Conservation (phyloP, 2,329 filamentous ascomycete species). For the Neopestalotiopsis sp. region DNA sequence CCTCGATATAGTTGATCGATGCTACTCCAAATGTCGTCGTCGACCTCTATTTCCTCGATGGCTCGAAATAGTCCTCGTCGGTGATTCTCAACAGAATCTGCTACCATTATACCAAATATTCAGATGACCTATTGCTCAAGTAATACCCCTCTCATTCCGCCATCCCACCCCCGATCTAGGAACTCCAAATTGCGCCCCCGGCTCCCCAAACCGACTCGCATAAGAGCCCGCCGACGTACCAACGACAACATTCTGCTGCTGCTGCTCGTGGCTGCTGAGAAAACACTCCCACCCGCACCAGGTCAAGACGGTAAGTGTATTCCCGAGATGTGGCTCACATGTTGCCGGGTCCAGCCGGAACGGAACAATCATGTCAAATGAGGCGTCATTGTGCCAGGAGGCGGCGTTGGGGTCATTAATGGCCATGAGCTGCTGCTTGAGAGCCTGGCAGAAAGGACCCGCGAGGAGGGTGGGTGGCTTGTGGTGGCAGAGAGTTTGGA, state of each 20-base stretch:
- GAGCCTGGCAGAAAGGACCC: slow-evolving; percentile 2
- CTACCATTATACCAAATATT: too few relatives aligned
- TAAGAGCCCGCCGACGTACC: neutral
- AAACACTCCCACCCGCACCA: slow-evolving; percentile 19
- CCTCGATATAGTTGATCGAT: too few relatives aligned
- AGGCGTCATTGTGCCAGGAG: too few relatives aligned
- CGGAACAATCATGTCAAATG: neutral
- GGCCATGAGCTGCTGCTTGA: slow-evolving; percentile 5
- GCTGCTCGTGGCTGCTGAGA: neutral
- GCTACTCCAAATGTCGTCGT: too few relatives aligned
- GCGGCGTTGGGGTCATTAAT: neutral
- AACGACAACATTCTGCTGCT: neutral
- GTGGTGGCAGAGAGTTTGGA: neutral
- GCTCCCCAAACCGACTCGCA: neutral
- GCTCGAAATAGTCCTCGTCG: too few relatives aligned
- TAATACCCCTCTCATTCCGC: neutral
- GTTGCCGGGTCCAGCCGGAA: slow-evolving; percentile 12
- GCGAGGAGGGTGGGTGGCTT: neutral
- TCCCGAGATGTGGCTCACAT: slow-evolving; percentile 1
- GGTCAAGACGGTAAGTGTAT: neutral
- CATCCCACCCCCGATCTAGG: slow-evolving; percentile 13
- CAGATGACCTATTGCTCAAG: neutral
- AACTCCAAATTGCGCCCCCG: slow-evolving; percentile 2
- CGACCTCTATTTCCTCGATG: too few relatives aligned
- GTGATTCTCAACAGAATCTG: too few relatives aligned